phyloP scores from a whole-genome alignment of 2,329 filamentous ascomycete genomes.

The Gremmenia infestans region DNA sequence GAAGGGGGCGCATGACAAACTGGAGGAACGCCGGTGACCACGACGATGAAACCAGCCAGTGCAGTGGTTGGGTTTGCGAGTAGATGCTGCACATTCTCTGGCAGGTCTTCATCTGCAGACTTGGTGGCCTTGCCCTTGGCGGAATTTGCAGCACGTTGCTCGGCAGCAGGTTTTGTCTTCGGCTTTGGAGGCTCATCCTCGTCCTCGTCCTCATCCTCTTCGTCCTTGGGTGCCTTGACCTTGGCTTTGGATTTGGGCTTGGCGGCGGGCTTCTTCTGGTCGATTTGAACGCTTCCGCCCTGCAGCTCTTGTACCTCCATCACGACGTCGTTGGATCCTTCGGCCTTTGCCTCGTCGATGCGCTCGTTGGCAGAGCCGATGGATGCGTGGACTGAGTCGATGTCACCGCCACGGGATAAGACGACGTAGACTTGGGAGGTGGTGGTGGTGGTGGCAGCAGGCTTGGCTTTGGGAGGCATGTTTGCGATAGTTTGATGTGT shows the following conservation, averaged over 20 bases:
- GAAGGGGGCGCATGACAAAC: background rate
- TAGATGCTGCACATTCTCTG: slow-evolving; percentile 15
- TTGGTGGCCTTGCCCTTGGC: slow-evolving; percentile 17
- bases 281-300: slow-evolving; percentile 12
- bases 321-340: background rate
- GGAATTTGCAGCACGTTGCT: slow-evolving; percentile 19
- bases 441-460: background rate
- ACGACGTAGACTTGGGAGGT: slow-evolving; percentile 8
- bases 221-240: no score
- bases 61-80: slow-evolving; percentile 10
- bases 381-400: slow-evolving; percentile 16
- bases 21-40: slow-evolving; percentile 22
- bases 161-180: slow-evolving; percentile 21
- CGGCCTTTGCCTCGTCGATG: slow-evolving; percentile 1
- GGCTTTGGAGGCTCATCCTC: slow-evolving; percentile 4
- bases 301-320: slow-evolving; percentile 9
- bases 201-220: background rate
- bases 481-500: background rate
- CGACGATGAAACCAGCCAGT: slow-evolving; percentile 10
- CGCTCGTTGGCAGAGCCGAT: slow-evolving; percentile 14
- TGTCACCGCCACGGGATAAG: background rate
- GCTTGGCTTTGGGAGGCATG: slow-evolving; percentile 19
- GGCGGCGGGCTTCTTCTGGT: slow-evolving; percentile 2
- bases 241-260: slow-evolving; percentile 1
- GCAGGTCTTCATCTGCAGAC: slow-evolving; percentile 7